A percentile compares a stretch with the other conserved stretches of the same genome.
These are phyloP conservation scores for Pichia deserticola DNA, from an alignment of 805 yeast genomes.

Conservation along the genomic window DNA sequence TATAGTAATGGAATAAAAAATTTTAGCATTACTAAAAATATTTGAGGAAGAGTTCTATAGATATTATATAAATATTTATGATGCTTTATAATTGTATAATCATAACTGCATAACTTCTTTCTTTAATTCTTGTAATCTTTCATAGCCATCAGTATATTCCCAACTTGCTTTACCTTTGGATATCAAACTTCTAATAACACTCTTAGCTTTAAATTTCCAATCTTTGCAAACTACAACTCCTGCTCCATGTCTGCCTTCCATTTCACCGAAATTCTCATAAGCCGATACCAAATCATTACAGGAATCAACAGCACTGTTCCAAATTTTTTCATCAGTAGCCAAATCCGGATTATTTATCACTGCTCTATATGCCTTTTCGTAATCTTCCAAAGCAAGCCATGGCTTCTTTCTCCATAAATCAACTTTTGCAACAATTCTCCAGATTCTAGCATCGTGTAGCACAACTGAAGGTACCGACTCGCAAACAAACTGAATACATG, in stretches of 20 bases:
- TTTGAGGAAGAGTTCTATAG: too few relatives aligned
- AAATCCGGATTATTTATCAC: constrained; percentile 57
- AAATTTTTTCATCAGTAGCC: constrained; percentile 49
- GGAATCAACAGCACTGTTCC: constrained; percentile 75
- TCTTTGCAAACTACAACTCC: constrained; percentile 84
- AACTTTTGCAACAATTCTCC: constrained; percentile 81
- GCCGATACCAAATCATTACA: constrained; percentile 78
- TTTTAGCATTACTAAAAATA: too few relatives aligned
- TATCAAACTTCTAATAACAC: constrained; percentile 64
- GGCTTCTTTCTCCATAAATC: constrained; percentile 83
- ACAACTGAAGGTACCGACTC: constrained; percentile 60
- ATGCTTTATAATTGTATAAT: neutral
- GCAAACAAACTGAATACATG: constrained; percentile 67
- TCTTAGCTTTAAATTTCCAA: constrained; percentile 80
- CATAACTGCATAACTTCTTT: constrained; percentile 29
- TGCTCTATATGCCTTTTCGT: constrained; percentile 82
- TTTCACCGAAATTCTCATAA: constrained; percentile 80
- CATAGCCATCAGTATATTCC: constrained; percentile 80
- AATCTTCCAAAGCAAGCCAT: constrained; percentile 79
- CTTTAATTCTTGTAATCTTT: constrained; percentile 47
- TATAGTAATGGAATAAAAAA: too few relatives aligned
- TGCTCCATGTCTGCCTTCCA: constrained; percentile 70
- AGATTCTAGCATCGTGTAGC: constrained; percentile 58
- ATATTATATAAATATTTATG: too few relatives aligned
- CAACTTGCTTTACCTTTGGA: constrained; percentile 72